Base-by-base conservation (phyloP, 2,329 filamentous ascomycete species). In the Chaetomiaceae sp. region DNA sequence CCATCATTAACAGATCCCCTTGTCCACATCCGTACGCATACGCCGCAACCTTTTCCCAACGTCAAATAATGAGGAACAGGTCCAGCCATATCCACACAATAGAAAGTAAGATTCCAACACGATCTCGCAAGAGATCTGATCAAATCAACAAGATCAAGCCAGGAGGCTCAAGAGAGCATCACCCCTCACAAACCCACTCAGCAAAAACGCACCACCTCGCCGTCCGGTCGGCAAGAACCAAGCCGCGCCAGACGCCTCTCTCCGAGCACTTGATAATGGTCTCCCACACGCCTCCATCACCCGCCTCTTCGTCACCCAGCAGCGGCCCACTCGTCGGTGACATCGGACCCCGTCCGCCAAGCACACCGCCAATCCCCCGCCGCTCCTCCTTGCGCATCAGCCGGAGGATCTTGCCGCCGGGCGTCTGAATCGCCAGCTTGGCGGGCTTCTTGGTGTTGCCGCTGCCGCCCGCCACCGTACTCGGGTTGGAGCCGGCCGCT, bases 351-450 rank as follows among this genome's bases (percentile, higher is more conserved):
- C 55, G 15, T 17, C 55, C 36, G 58, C 65, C 37, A 63, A 72
- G 46, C 68, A 73, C 75, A 22, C 75, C 73, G 43, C 74, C 77
- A 56, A 76, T 73, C 51, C 74, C 77, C 65, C 77, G 80, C 64
- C 80, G 77, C 59, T 90, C 87, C 63, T 84, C 88, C 74, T 92
- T 92, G 62, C 88, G 79, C 76, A 90, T 90, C 65, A 95, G 76
- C 49, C 94, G 79, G 55, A 97, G 81, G 62, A 99, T 97, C 74
- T 97, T 97, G 57, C 95, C 94, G 27, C 87, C 88, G 0, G 94
- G 94, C 6, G 88, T 90, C 71, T 99, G 94, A 52, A 99, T 92
- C 0, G 94, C 94, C 50, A 99, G 72, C 71, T 99, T 99, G 5
- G 94, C 94, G 2, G 94, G 92, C 70, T 99, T 99, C 66, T 84